Base-by-base conservation (phyloP, 1,284 basidiomycete species). In the Malassezia globosa region DNA sequence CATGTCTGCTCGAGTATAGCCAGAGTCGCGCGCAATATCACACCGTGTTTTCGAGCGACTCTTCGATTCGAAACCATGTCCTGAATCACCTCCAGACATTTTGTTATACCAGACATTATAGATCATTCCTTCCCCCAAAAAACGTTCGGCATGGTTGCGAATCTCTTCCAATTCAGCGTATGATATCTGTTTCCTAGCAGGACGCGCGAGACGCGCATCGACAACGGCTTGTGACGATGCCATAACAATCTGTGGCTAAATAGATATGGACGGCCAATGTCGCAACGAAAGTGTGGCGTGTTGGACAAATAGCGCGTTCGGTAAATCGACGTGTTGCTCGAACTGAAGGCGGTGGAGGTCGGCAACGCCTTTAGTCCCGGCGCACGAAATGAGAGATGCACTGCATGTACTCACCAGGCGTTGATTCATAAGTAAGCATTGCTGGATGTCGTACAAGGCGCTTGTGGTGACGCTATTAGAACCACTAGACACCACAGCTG, bases 81-180 rank as follows among this genome's bases (percentile, higher is more conserved):
- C 36, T 23, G 41, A 39, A 40, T 58, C 59, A 23, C 50, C 61
- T 25, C 72, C 60, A n/a, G 89, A 88, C 87, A 89, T 96, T 76
- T 96, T 96, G 74, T 96, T 94, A 74, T 96, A 96, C 92, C 92
- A 96, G 51, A 94, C 85, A 73, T 96, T 90, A 47, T 58, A 72
- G 51, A 46, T 61, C 44, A 60, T 58, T 33, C 64, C 66, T 11
- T 59, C 55, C 19, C 60, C 58, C 37, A 48, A 53, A 26, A 45
- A 23, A 19, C 60, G 58, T 29, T 62, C 63, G n/a, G 61, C 59
- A 18, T 56, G 52, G 36, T 60, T 47, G n/a, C 59, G 56, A 42
- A 70, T 62, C 42, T 56, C 60, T 13, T 64, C 58, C 27, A 69
- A 58, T 45, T 64, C 60, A 37, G 56, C 57, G 35, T 37, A 16